phyloP scores from a whole-genome alignment of 768 basidiomycete species.

The Tulasnella sp. region DNA sequence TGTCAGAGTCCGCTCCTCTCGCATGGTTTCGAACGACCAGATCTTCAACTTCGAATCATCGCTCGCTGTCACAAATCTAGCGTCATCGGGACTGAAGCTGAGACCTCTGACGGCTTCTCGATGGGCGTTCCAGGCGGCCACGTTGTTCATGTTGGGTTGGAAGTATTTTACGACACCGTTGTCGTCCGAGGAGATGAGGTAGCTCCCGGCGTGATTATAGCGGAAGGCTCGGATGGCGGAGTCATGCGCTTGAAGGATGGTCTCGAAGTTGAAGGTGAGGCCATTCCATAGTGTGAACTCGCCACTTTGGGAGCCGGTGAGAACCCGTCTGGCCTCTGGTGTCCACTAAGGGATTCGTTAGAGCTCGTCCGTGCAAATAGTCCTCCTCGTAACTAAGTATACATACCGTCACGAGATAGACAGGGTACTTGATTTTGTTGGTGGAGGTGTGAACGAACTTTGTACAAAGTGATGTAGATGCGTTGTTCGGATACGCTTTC shows the following conservation, averaged over 20 bases:
- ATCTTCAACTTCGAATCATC: constrained; percentile 92
- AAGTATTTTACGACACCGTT: constrained; percentile 96
- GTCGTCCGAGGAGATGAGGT: constrained; percentile 88
- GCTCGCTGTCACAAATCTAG: constrained; percentile 85
- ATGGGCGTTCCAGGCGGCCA: constrained; percentile 88
- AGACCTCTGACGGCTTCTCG: constrained; percentile 89
- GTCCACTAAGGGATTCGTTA: constrained; percentile 63
- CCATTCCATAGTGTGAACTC: constrained; percentile 99
- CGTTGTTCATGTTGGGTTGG: constrained; percentile 97
- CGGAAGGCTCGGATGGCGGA: constrained; percentile 80
- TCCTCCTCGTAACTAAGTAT: too few species aligned
- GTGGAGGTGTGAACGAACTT: constrained; percentile 98
- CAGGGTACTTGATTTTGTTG: constrained; percentile 96
- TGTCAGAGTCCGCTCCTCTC: constrained; percentile 78
- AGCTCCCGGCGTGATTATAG: constrained; percentile 90
- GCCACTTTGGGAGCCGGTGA: constrained; percentile 93
- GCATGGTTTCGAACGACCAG: constrained; percentile 88
- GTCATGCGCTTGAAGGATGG: constrained; percentile 98
- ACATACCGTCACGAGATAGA: constrained; percentile 87
- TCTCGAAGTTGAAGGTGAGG: constrained; percentile 98
- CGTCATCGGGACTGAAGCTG: constrained; percentile 86
- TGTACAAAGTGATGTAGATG: constrained; percentile 88
- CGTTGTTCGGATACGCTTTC: constrained; percentile 81
- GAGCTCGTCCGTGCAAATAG: too few species aligned
- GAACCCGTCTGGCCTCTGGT: constrained; percentile 83